Conservation (phyloP, 1,139 yeast genomes). For the Sugiyamaella sp. region DNA sequence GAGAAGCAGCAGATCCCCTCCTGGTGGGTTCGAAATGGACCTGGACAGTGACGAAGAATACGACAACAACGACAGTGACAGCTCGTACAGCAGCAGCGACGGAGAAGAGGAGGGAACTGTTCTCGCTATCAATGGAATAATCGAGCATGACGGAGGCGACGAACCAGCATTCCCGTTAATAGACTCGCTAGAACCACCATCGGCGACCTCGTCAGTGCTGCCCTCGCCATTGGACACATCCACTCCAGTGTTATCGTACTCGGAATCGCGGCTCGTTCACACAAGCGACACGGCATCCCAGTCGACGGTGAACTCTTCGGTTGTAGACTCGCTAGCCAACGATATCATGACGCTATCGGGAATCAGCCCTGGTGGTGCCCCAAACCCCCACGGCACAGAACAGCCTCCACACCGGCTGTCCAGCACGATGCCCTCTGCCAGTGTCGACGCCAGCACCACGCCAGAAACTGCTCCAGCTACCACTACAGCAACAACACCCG, state of each 20-base stretch:
- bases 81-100: slow-evolving; percentile 11
- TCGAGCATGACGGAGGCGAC: neutral
- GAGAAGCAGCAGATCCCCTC: too few relatives aligned
- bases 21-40: slow-evolving; percentile 1
- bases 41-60: slow-evolving; percentile 8
- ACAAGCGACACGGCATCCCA: slow-evolving; percentile 2
- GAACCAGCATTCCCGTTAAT: slow-evolving; percentile 1
- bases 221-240: slow-evolving; percentile 11
- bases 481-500: too few relatives aligned
- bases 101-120: slow-evolving; percentile 7
- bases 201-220: slow-evolving; percentile 1
- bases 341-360: neutral
- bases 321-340: neutral
- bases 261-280: slow-evolving; percentile 10
- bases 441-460: too few relatives aligned
- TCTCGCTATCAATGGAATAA: neutral
- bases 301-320: neutral
- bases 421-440: too few relatives aligned
- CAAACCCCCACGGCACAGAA: too few relatives aligned
- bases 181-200: slow-evolving; percentile 15
- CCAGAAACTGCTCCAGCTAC: neutral
- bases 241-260: slow-evolving; percentile 4
- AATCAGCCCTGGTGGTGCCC: too few relatives aligned
- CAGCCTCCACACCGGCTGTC: too few relatives aligned
- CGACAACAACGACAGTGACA: slow-evolving; percentile 17